Conservation (phyloP, 2,329 filamentous ascomycete genomes). For the Aureobasidium zeae region DNA sequence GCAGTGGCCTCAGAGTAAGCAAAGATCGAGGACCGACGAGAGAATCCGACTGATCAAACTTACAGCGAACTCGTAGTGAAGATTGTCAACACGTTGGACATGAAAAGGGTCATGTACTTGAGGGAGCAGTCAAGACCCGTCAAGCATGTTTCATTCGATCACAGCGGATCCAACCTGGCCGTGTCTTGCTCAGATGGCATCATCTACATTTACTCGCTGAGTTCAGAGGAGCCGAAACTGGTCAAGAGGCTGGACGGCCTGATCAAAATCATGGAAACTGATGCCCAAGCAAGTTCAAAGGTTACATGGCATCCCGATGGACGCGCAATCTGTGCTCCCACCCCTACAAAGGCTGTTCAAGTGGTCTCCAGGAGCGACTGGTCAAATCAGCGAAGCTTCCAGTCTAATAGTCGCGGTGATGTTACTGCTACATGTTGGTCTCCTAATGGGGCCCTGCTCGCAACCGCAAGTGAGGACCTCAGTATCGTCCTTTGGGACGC, state of each 20-base stretch:
- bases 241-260: constrained; percentile 78
- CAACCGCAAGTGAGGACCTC: constrained; percentile 47
- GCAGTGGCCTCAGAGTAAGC: constrained; percentile 85
- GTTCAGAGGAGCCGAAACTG: constrained; percentile 67
- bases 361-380: constrained; percentile 83
- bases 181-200: constrained; percentile 83
- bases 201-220: constrained; percentile 81
- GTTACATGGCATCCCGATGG: constrained; percentile 92
- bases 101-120: constrained; percentile 64
- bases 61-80: constrained; percentile 74
- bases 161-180: constrained; percentile 63
- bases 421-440: constrained; percentile 89
- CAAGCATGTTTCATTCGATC: constrained; percentile 87
- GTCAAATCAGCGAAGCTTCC: constrained; percentile 74
- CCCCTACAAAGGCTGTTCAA: constrained; percentile 71
- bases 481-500: constrained; percentile 80
- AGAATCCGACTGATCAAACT: constrained; percentile 20
- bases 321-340: constrained; percentile 77
- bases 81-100: constrained; percentile 73
- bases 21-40: neutral
- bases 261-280: constrained; percentile 68
- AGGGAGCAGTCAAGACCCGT: constrained; percentile 76
- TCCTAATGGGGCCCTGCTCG: constrained; percentile 82
- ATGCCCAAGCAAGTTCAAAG: constrained; percentile 64
- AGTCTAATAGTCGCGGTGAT: constrained; percentile 69